Conservation (phyloP, 495 filamentous ascomycete genomes). For the Schizothecium vesticola region DNA sequence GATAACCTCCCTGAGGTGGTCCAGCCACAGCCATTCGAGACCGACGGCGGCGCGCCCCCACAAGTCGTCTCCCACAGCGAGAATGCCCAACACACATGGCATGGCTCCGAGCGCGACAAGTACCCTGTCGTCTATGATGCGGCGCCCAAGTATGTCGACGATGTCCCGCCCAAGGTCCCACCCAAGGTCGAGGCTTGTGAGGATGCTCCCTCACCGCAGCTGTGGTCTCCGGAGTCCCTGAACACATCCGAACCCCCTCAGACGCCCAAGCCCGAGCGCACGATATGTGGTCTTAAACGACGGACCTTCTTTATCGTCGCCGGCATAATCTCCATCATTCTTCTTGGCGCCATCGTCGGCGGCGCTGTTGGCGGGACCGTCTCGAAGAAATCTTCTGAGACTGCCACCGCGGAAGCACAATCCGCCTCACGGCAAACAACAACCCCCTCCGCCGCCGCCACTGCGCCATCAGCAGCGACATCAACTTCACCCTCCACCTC, state of each 20-base stretch:
- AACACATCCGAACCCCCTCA: too few species aligned
- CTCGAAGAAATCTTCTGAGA: too few species aligned
- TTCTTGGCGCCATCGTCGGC: constrained; percentile 22
- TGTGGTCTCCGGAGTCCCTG: too few species aligned
- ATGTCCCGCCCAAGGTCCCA: not conserved
- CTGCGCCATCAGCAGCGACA: too few species aligned
- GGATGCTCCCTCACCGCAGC: too few species aligned
- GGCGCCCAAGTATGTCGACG: constrained; percentile 18
- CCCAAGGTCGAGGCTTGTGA: too few species aligned
- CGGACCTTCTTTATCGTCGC: constrained; percentile 21
- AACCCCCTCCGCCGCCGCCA: too few species aligned
- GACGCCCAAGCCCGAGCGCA: not conserved
- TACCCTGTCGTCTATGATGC: constrained; percentile 23
- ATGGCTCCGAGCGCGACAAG: constrained; percentile 19
- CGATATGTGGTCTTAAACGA: constrained; percentile 22
- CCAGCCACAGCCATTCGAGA: constrained; percentile 5
- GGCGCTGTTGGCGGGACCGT: constrained; percentile 25
- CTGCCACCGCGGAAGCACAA: too few species aligned
- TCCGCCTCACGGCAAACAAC: too few species aligned
- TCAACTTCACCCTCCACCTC: too few species aligned
- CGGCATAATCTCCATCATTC: constrained; percentile 10
- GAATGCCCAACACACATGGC: not conserved
- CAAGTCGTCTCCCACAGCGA: constrained; percentile 9
- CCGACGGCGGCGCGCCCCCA: constrained; percentile 21
- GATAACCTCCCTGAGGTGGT: constrained; percentile 26